Base-by-base conservation (phyloP, 495 filamentous ascomycete species). In the Aspergillus heteromorphus region DNA sequence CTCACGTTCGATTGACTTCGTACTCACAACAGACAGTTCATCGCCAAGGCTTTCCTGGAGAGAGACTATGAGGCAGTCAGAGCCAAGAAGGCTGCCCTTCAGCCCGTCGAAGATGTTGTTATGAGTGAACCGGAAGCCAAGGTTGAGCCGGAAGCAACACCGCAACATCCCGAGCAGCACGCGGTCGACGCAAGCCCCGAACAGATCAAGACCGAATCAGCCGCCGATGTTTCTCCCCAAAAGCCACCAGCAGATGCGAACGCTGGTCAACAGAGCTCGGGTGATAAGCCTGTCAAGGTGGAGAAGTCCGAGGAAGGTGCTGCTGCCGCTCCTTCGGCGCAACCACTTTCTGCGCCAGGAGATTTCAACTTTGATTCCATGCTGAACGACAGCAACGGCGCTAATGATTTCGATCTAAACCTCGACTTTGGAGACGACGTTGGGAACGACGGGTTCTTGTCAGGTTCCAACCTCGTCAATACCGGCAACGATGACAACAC, bases 1-100 rank as follows among this genome's bases (percentile, higher is more conserved):
- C 11, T 36, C 19, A 19, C 10, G 13, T 27, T 25, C 40, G 53
- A 40, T n/a, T 52, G 23, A 47, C 6, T 23, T n/a, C 20, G 29
- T 43, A 45, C 63, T 70, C 38, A 73, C 53, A 2, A 9, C 45
- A 6, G 36, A 50, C 53, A 76, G 73, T 74, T 75, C 40, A 73
- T 77, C 36, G 74, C 74, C 19, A 76, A 76, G 49, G 68, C 73
- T 11, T 76, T 73, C 41, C 54, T 75, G 17, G 74, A 78, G 62
- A 72, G 62, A 53, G 74, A 76, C 47, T 76, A 76, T 47, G 73
- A 75, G 25, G 66, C 61, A 16, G 62, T 76, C 51, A 66, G 62
- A 51, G 69, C 68, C 2, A 69, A 57, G 25, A 73, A 72, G 48
- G 60, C 65, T 27, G 64, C 63, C 6, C 61, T 68, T 6, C 59